Conservation (phyloP, 2,329 filamentous ascomycete species). For the Penicillium sclerotigenum region DNA sequence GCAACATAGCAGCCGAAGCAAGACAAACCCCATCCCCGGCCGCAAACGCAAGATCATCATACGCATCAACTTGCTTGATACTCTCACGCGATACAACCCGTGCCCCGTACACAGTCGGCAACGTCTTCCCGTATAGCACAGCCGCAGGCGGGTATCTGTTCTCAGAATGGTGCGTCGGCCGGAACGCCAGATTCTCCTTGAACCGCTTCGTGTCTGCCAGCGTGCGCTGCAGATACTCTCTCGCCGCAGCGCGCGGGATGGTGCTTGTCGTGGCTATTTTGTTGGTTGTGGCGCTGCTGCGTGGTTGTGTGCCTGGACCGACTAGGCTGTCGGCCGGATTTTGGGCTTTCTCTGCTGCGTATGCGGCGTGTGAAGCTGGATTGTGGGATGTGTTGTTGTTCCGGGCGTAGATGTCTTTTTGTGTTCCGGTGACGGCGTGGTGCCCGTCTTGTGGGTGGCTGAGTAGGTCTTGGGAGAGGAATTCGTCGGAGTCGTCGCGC, state of each 20-base stretch:
- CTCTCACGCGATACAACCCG: conserved; percentile 69
- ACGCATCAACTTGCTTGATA: conserved; percentile 73
- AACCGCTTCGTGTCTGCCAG: conserved; percentile 70
- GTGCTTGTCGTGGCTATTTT: conserved; percentile 38
- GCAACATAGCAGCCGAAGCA: conserved; percentile 79
- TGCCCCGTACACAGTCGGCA: conserved; percentile 79
- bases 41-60: conserved; percentile 82
- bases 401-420: conserved; percentile 7
- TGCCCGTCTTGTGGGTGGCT: conserved; percentile 5
- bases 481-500: conserved; percentile 13
- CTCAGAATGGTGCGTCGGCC: conserved; percentile 54
- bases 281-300: conserved; percentile 25
- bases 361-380: conserved; percentile 12
- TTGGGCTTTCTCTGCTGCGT: conserved; percentile 12
- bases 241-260: conserved; percentile 53
- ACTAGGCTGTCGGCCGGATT: conserved; percentile 30
- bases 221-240: conserved; percentile 70
- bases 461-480: conserved; percentile 21
- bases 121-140: conserved; percentile 81
- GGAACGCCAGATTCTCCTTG: conserved; percentile 69
- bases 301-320: conserved; percentile 25
- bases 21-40: conserved; percentile 87
- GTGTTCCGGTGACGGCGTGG: conserved; percentile 3
- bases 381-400: not conserved
- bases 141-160: conserved; percentile 80